These are phyloP conservation scores for Amanita exitialis DNA, from an alignment of 768 basidiomycete genomes.

Conservation along the genomic window DNA sequence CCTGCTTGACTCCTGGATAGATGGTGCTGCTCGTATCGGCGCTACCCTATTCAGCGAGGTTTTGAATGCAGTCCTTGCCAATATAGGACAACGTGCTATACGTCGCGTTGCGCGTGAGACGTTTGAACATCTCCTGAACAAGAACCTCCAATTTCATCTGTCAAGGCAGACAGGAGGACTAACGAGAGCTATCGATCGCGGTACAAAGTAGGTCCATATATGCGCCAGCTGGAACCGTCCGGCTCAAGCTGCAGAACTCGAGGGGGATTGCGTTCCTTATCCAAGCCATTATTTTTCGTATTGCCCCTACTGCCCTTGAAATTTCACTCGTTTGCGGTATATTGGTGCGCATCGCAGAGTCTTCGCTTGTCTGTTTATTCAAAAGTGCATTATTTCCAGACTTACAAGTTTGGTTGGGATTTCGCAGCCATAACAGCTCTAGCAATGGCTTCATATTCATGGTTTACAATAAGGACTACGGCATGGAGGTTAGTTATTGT, in stretches of 20 bases:
- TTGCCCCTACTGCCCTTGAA: constrained; percentile 92
- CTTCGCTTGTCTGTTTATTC: neutral
- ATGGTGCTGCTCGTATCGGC: constrained; percentile 84
- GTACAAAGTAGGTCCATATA: constrained; percentile 68
- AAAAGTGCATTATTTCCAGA: constrained; percentile 35
- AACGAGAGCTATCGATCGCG: constrained; percentile 93
- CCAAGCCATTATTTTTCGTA: constrained; percentile 88
- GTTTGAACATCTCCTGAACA: constrained; percentile 84
- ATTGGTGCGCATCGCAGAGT: constrained; percentile 43
- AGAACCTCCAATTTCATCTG: constrained; percentile 90
- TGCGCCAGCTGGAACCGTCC: neutral
- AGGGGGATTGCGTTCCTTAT: constrained; percentile 96
- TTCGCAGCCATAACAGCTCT: constrained; percentile 85
- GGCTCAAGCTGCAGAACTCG: constrained; percentile 4
- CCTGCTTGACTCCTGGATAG: constrained; percentile 27
- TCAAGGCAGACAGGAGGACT: constrained; percentile 92
- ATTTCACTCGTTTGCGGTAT: constrained; percentile 97
- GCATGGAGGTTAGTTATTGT: constrained; percentile 71
- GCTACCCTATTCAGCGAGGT: constrained; percentile 88
- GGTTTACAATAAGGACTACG: constrained; percentile 96
- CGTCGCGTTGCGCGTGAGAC: constrained; percentile 94
- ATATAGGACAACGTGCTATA: constrained; percentile 89
- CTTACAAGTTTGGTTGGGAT: constrained; percentile 96
- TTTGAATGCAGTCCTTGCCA: constrained; percentile 92
- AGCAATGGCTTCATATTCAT: constrained; percentile 86